A percentile compares a stretch with the other conserved stretches of the same genome.
Evolutionary conservation across 176 grass and related monocot genomes (phyloP).

Genomic region (Rhynchospora pubera): DNA sequence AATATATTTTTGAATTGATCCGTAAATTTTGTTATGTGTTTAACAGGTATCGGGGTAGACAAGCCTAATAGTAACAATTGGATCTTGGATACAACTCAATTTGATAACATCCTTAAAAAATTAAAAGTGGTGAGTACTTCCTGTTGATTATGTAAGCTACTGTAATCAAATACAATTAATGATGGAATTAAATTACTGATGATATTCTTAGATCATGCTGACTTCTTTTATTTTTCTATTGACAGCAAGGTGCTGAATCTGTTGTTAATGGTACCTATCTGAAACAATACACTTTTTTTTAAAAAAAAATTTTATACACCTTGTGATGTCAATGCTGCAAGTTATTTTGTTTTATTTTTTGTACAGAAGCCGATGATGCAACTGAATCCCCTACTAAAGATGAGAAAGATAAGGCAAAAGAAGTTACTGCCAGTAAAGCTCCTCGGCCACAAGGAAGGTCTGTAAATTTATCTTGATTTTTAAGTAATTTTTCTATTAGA

Average conservation of each 20-base stretch:
- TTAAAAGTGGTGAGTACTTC: slow-evolving; percentile 63
- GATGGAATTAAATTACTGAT: background rate
- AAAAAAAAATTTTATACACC: background rate
- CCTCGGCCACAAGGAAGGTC: slow-evolving; percentile 90
- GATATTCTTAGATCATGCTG: slow-evolving; percentile 4
- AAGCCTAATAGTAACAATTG: slow-evolving; percentile 62
- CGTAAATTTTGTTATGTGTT: background rate
- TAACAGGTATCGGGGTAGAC: slow-evolving; percentile 77
- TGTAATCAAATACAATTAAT: background rate
- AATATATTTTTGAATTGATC: background rate
- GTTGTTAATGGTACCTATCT: slow-evolving; percentile 40
- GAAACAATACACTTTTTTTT: background rate
- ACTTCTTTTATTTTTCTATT: slow-evolving; percentile 13
- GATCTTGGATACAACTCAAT: slow-evolving; percentile 84
- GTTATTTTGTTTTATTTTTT: slow-evolving; percentile 4
- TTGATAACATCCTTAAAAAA: slow-evolving; percentile 94
- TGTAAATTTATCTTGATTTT: background rate
- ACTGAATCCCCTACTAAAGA: slow-evolving; percentile 33
- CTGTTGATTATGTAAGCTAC: slow-evolving; percentile 1
- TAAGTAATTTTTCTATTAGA: background rate
- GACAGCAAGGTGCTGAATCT: slow-evolving; percentile 63
- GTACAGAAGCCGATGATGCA: slow-evolving; percentile 36
- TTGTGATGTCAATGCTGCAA: background rate
- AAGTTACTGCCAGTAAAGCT: slow-evolving; percentile 42
- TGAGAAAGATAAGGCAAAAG: slow-evolving; percentile 39